Evolutionary conservation across 164 flowering plant genomes (phyloP).

Genomic region (Vitis rotundifolia): DNA sequence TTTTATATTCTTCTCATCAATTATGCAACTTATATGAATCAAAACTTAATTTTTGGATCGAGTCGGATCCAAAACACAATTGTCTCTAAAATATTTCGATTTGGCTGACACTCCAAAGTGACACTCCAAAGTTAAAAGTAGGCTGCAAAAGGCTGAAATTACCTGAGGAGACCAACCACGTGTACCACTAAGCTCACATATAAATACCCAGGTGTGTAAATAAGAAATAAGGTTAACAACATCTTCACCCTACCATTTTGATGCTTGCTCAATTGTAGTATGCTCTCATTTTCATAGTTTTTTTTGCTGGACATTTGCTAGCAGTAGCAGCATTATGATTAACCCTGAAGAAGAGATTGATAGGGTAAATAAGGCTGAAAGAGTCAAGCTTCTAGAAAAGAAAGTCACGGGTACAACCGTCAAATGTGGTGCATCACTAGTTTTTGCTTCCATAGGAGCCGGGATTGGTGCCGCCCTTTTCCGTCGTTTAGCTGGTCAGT

Average conservation of each 20-base stretch:
- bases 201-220: no score
- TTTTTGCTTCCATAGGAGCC: constrained; percentile 90
- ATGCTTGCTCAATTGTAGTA: constrained; percentile 2
- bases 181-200: no score
- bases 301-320: constrained; percentile 67
- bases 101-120: no score
- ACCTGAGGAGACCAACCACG: no score
- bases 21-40: no score
- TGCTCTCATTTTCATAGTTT: constrained; percentile 4
- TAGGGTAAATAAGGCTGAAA: constrained; percentile 30
- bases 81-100: no score
- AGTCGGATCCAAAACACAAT: no score
- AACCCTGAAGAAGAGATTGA: constrained; percentile 34
- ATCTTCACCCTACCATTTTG: neutral
- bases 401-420: constrained; percentile 52
- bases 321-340: constrained; percentile 60
- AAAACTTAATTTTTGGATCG: no score
- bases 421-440: constrained; percentile 69
- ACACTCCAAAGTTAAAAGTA: no score
- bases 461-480: constrained; percentile 73
- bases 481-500: constrained; percentile 84
- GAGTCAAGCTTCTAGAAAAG: constrained; percentile 49
- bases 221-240: no score
- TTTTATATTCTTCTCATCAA: no score
- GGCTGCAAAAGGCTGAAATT: no score